Evolutionary conservation across 192 early-diverging fungal species (phyloP), one percentile per base, ranked within the genome.

Genomic region (Chytriomyces sp.): DNA sequence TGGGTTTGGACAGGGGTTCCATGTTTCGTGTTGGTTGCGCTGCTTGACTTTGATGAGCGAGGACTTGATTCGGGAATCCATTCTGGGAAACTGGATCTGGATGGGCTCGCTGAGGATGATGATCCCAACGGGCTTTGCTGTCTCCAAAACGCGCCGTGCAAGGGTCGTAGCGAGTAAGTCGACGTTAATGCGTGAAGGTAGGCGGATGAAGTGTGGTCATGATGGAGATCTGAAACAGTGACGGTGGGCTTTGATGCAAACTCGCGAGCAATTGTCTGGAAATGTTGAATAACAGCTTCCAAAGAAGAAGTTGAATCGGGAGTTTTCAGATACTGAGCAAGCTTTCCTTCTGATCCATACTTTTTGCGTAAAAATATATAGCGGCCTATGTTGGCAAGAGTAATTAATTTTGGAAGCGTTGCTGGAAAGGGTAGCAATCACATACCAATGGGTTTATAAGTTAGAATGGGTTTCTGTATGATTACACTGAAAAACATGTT

Each of bases 301-400:
- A 79, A 66, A 6, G 78, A 79, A n/a, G 69, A 59, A 23, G 78
- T 79, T 3, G 71, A 48, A 43, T 79, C 78, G n/a, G 78, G 78
- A 7, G 78, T 60, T 50, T 72, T 74, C 18, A 79, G 62, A 60
- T 79, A 79, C 61, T 79, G 67, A 6, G 68, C 77, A 11, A 61
- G 63, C 53, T 76, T 65, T 43, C 77, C 48, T 28, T 35, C 71
- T 35, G 70, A 46, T 26, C 78, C 71, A 46, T 79, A 79, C 50
- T 79, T 79, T 45, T 79, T 79, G 13, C 78, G 45, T 24, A 79
- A 48, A 45, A 79, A 79, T n/a, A 79, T 68, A 45, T 79, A 79
- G 7, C 76, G 64, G 20, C 71, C 69, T 71, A 28, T 28, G 20
- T 7, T 7, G 23, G 2, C 13, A 49, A 26, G 18, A n/a, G 16